These are phyloP conservation scores for Saccharomyces hybrid DNA, from an alignment of 1,139 yeast species.

Conservation along the genomic window DNA sequence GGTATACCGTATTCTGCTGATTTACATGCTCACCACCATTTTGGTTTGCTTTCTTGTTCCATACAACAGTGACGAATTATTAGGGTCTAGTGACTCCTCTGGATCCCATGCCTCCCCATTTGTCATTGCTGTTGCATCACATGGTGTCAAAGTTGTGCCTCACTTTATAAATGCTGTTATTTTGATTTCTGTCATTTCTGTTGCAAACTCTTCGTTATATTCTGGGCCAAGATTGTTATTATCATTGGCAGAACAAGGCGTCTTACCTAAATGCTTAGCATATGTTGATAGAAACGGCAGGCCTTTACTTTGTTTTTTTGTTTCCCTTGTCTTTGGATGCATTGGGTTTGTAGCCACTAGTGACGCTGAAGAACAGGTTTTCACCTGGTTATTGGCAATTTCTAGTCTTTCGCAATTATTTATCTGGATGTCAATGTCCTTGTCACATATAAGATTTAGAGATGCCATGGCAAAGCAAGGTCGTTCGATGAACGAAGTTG, in stretches of 20 bases:
- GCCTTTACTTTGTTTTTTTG: constrained; percentile 46
- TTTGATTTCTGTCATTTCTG: constrained; percentile 56
- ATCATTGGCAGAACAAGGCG: constrained; percentile 53
- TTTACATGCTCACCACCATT: constrained; percentile 51
- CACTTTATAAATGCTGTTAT: constrained; percentile 66
- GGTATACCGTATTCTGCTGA: constrained; percentile 57
- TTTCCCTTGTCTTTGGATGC: constrained; percentile 49
- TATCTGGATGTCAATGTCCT: constrained; percentile 49
- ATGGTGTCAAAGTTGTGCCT: constrained; percentile 58
- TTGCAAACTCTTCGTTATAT: constrained; percentile 67
- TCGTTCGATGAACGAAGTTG: constrained; percentile 52
- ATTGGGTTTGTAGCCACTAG: constrained; percentile 55
- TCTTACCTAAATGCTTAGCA: constrained; percentile 49
- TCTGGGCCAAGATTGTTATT: constrained; percentile 63
- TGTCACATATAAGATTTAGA: constrained; percentile 46
- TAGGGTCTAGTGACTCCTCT: constrained; percentile 36
- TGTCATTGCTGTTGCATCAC: constrained; percentile 58
- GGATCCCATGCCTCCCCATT: constrained; percentile 55
- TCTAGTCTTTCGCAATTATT: constrained; percentile 58
- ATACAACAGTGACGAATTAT: constrained; percentile 41
- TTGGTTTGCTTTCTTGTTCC: constrained; percentile 61
- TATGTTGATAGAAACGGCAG: constrained; percentile 52
- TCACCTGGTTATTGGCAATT: constrained; percentile 59
- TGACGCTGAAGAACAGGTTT: constrained; percentile 44
- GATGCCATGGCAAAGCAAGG: constrained; percentile 50